Evolutionary conservation across 805 yeast genomes (phyloP).

Genomic region (Barnettozyma sucrosica): DNA sequence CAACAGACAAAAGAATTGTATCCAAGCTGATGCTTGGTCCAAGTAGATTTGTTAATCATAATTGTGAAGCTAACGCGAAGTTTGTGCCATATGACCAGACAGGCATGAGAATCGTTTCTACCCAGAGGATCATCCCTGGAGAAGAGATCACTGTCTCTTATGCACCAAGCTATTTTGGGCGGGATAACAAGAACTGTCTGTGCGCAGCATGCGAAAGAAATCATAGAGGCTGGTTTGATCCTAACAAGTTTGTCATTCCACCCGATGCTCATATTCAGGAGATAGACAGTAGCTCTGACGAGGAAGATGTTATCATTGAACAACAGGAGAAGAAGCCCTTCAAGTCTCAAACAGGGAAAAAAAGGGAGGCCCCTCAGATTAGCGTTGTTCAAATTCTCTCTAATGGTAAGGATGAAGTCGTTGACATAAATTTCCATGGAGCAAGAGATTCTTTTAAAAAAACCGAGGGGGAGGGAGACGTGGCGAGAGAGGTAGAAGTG

Average conservation of each 20-base stretch:
- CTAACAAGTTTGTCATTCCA: slow-evolving; percentile 11
- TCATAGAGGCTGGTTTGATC: slow-evolving; percentile 27
- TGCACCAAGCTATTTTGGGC: slow-evolving; percentile 39
- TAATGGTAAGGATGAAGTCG: slow-evolving; percentile 6
- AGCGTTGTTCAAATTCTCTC: slow-evolving; percentile 4
- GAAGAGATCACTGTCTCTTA: slow-evolving; percentile 43
- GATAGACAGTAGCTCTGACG: not conserved
- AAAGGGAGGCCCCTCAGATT: not conserved
- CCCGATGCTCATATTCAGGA: slow-evolving; percentile 3
- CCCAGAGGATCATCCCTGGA: slow-evolving; percentile 32
- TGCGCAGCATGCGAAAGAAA: slow-evolving; percentile 38
- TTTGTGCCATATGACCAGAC: slow-evolving; percentile 26
- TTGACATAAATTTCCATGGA: not conserved
- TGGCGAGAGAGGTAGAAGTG: too few relatives aligned
- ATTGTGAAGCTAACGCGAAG: slow-evolving; percentile 38
- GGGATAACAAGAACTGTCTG: slow-evolving; percentile 35
- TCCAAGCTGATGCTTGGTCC: slow-evolving; percentile 43
- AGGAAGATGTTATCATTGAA: not conserved
- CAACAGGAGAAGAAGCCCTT: not conserved
- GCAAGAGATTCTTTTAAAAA: too few relatives aligned
- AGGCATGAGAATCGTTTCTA: slow-evolving; percentile 31
- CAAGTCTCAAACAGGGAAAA: not conserved
- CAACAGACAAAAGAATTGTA: slow-evolving; percentile 9
- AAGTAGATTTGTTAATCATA: slow-evolving; percentile 42
- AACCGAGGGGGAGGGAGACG: too few relatives aligned